Conservation (phyloP, 768 basidiomycete species). For the Lyophyllum atratum region DNA sequence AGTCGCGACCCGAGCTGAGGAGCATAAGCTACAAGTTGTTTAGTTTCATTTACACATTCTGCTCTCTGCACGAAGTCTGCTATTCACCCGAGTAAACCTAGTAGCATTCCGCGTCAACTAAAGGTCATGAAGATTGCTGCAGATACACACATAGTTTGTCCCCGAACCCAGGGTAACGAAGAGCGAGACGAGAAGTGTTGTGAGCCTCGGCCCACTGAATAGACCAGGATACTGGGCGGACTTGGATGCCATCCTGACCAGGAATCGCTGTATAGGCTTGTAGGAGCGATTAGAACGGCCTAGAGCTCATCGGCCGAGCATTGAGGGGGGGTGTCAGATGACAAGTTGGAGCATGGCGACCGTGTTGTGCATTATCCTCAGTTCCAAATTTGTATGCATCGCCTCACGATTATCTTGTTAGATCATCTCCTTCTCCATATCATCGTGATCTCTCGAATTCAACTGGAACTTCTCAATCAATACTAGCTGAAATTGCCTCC, state of each 20-base stretch:
- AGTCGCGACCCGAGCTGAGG: conserved; percentile 84
- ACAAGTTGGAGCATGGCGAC: no score
- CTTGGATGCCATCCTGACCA: conserved; percentile 6
- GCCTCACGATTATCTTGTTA: no score
- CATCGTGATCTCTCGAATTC: no score
- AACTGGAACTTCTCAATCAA: no score
- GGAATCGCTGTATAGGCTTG: background rate
- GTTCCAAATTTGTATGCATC: no score
- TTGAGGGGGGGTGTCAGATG: no score
- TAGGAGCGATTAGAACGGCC: background rate
- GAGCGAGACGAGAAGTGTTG: conserved; percentile 56
- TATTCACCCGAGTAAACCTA: conserved; percentile 46
- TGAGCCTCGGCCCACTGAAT: conserved; percentile 41
- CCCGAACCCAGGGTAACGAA: conserved; percentile 65
- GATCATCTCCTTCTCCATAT: no score
- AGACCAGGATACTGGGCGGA: conserved; percentile 25
- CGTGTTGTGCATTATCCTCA: background rate
- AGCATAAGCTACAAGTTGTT: conserved; percentile 61
- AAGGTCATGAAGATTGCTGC: background rate
- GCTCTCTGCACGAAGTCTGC: no score
- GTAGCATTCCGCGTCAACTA: background rate
- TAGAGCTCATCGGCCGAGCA: background rate
- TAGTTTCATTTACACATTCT: background rate
- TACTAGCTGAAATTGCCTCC: no score
- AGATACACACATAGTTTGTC: conserved; percentile 68